Evolutionary conservation across 1,139 yeast species (phyloP), one percentile per base, ranked within the genome.

Genomic region (Nakaseomyces uthaithaninus): DNA sequence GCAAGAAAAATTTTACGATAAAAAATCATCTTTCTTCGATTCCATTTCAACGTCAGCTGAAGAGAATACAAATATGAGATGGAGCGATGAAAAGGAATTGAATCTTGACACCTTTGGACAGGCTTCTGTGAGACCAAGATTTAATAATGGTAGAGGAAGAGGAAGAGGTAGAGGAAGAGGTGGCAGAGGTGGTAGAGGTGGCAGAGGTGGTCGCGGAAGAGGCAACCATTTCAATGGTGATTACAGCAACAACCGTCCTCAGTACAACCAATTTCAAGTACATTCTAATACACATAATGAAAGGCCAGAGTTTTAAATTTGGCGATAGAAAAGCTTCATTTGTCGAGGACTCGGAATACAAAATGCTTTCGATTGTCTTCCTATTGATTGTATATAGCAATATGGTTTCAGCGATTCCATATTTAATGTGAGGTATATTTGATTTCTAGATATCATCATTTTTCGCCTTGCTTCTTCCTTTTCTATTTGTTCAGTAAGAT

Each of bases 21-120:
- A 76, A 55, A 73, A 72, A 51, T 73, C 84, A 10, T 84, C 94
- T 1, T 86, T 86, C 59, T 86, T 86, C 53, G 95, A 86, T 62
- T 75, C 74, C 44, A 73, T 86, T 47, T 81, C 93, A 8, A 76
- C 84, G 6, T 65, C 74, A 6, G 63, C 72, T 11, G 63, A 65
- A 52, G 59, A 54, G 41, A 65, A 53, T 35, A 54, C 55, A 6
- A 60, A 55, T 27, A 67, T 75, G 75, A 73, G 75, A 59, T 77
- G 84, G 83, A 60, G 69, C 33, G 80, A 75, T 47, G 84, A 78
- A 52, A 74, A 72, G 51, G 62, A 58, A 26, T 61, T 75, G 54
- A 75, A 77, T 51, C 55, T 69, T 59, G 83, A 77, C 54, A 77
- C 84, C 3, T 77, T 77, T 58, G 84, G 84, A 17, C 75, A 77